These are phyloP conservation scores for Tetrahymena borealis DNA, from an alignment of 73 alveolate species.

Conservation along the genomic window DNA sequence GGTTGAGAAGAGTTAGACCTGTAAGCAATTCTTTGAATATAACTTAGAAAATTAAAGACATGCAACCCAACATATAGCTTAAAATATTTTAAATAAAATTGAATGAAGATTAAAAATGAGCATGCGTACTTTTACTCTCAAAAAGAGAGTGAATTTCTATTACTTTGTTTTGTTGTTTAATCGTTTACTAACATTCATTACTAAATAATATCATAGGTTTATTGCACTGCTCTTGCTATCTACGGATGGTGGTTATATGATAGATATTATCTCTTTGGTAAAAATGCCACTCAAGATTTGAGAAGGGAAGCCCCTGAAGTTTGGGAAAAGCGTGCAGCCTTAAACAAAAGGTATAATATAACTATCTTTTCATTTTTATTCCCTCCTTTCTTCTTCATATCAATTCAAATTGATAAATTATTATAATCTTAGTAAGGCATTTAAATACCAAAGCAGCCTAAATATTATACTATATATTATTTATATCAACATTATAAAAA, in stretches of 20 bases:
- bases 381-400: background rate
- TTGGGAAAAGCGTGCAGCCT: slow-evolving; percentile 20
- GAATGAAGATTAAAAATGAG: too few relatives aligned
- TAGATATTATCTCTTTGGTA: slow-evolving; percentile 48
- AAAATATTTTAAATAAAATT: too few relatives aligned
- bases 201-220: slow-evolving; percentile 4
- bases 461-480: too few relatives aligned
- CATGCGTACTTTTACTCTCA: too few relatives aligned
- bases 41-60: too few relatives aligned
- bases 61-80: too few relatives aligned
- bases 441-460: background rate
- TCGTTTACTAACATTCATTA: background rate
- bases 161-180: background rate
- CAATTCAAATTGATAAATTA: background rate
- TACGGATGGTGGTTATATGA: slow-evolving; percentile 14
- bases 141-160: too few relatives aligned
- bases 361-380: background rate
- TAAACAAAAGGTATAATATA: slow-evolving; percentile 20
- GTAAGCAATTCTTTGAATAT: slow-evolving; percentile 6
- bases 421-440: background rate
- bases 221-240: slow-evolving; percentile 11
- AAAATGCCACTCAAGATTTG: slow-evolving; percentile 19
- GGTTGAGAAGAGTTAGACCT: slow-evolving; percentile 52
- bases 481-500: background rate
- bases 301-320: slow-evolving; percentile 16